Evolutionary conservation across 805 yeast species (phyloP).

Genomic region (Brettanomyces anomalus): DNA sequence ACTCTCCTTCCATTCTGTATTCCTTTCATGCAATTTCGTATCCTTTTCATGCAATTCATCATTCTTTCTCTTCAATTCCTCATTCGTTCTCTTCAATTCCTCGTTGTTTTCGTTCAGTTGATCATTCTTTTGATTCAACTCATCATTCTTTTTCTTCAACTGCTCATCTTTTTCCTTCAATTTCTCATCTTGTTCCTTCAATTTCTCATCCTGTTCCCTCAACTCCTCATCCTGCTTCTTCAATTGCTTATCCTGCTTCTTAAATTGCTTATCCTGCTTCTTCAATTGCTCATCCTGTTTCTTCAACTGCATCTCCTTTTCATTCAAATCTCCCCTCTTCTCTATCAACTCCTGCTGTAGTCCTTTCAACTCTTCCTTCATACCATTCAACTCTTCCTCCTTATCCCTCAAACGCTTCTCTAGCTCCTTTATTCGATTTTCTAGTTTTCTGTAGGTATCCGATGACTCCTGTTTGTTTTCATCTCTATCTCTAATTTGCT

Average conservation of each 20-base stretch:
- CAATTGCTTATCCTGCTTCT: not conserved
- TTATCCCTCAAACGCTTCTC: not conserved
- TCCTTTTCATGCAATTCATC: not conserved
- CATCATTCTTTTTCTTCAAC: not conserved
- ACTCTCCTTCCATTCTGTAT: conserved; percentile 2
- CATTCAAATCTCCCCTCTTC: not conserved
- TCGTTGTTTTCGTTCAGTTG: not conserved
- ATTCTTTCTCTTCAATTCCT: conserved; percentile 5
- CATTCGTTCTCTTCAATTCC: not conserved
- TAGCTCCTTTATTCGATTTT: not conserved
- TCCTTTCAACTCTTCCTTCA: not conserved
- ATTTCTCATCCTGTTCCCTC: conserved; percentile 2
- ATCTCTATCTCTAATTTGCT: too few species aligned
- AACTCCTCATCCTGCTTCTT: conserved; percentile 1
- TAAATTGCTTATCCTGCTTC: conserved; percentile 5
- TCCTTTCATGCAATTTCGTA: not conserved
- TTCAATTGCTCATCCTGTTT: conserved; percentile 1
- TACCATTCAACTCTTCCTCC: not conserved
- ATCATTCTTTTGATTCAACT: not conserved
- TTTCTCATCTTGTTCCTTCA: not conserved
- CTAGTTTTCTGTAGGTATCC: too few species aligned
- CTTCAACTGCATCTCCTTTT: not conserved
- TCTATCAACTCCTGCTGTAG: not conserved
- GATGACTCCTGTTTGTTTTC: too few species aligned
- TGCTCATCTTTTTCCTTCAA: not conserved